Percentiles rank a stretch among this genome's conserved stretches.
Evolutionary conservation across 2,329 filamentous ascomycete species (phyloP).

Genomic region (Neurospora sp.): DNA sequence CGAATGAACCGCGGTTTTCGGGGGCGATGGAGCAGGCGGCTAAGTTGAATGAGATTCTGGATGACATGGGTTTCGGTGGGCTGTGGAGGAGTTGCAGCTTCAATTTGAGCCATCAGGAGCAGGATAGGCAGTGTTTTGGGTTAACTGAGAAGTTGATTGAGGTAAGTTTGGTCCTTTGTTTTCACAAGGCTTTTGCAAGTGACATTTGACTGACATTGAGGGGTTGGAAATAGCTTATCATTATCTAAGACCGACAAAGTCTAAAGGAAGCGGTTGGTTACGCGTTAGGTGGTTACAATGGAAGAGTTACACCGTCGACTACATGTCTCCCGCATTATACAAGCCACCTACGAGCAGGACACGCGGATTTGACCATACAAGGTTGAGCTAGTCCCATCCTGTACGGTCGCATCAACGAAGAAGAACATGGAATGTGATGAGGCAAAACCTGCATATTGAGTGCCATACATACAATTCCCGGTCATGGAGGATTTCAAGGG

Average conservation of each 20-base stretch:
- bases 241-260: background rate
- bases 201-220: background rate
- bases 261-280: too few relatives aligned
- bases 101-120: conserved; percentile 34
- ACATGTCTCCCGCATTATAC: background rate
- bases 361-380: background rate
- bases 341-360: background rate
- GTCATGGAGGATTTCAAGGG: background rate
- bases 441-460: background rate
- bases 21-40: conserved; percentile 37
- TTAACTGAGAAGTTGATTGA: conserved; percentile 53
- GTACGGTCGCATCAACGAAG: background rate
- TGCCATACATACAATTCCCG: background rate
- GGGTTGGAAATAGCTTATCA: conserved; percentile 7
- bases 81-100: conserved; percentile 41
- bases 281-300: background rate
- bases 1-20: conserved; percentile 42
- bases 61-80: conserved; percentile 53
- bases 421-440: background rate
- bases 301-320: background rate
- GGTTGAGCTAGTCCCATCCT: background rate
- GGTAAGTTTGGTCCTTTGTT: conserved; percentile 28
- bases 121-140: conserved; percentile 41
- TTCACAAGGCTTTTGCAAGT: background rate
- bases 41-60: conserved; percentile 42